Conservation (phyloP, 768 basidiomycete genomes). For the Tricholoma sp. region DNA sequence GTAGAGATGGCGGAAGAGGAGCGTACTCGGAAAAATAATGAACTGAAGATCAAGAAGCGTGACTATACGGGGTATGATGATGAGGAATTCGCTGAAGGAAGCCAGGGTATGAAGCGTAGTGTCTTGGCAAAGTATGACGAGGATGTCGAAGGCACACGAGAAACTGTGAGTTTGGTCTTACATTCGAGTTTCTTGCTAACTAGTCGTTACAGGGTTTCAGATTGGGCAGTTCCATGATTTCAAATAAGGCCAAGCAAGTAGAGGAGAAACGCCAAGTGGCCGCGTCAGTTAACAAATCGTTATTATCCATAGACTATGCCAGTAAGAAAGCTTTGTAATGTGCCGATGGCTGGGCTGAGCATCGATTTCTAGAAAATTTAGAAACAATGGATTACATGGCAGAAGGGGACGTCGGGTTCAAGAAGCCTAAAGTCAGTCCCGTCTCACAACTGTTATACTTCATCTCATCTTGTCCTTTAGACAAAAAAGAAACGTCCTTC, state of each 20-base stretch:
- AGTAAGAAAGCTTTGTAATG: constrained; percentile 48
- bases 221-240: constrained; percentile 57
- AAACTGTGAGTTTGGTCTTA: constrained; percentile 44
- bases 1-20: constrained; percentile 91
- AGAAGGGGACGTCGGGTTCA: constrained; percentile 92
- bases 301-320: constrained; percentile 83
- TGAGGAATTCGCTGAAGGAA: constrained; percentile 79
- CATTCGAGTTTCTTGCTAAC: constrained; percentile 8
- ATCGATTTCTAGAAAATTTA: constrained; percentile 60
- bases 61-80: constrained; percentile 97
- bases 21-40: constrained; percentile 68
- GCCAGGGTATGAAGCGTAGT: constrained; percentile 74
- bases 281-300: constrained; percentile 69
- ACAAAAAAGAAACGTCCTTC: constrained; percentile 90
- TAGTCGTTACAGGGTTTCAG: constrained; percentile 66
- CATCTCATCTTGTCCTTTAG: constrained; percentile 31
- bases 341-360: constrained; percentile 11
- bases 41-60: constrained; percentile 81
- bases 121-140: constrained; percentile 94
- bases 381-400: constrained; percentile 84
- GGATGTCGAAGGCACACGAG: constrained; percentile 68
- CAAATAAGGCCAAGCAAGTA: constrained; percentile 34
- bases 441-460: neutral
- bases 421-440: constrained; percentile 76
- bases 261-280: constrained; percentile 48